A percentile compares a stretch with the other conserved stretches of the same genome.
These are phyloP conservation scores for Starmerella tilneyi DNA, from an alignment of 805 yeast species.

Conservation along the genomic window DNA sequence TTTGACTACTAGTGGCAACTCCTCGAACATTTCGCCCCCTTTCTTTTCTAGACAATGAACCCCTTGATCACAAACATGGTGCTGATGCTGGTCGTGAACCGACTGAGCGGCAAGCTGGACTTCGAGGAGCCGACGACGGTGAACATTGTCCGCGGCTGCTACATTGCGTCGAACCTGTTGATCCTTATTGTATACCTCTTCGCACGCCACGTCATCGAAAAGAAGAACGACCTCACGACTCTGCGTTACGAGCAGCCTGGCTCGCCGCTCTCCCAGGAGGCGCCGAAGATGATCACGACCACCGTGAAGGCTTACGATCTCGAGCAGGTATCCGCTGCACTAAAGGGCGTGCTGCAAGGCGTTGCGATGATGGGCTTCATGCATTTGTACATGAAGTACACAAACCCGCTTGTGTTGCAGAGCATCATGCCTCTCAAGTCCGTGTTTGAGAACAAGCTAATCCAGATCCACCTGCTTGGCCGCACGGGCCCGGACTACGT, in stretches of 20 bases:
- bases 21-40: too few species aligned
- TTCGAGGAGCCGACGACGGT: slow-evolving; percentile 72
- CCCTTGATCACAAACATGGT: slow-evolving; percentile 79
- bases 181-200: slow-evolving; percentile 58
- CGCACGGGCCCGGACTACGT: slow-evolving; percentile 67
- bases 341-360: slow-evolving; percentile 77
- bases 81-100: slow-evolving; percentile 94
- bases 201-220: slow-evolving; percentile 49
- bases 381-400: slow-evolving; percentile 95
- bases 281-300: slow-evolving; percentile 59
- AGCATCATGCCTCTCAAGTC: slow-evolving; percentile 80
- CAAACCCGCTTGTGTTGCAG: slow-evolving; percentile 94
- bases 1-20: background rate
- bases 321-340: slow-evolving; percentile 65
- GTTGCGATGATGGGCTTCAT: slow-evolving; percentile 96
- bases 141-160: slow-evolving; percentile 64
- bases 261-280: slow-evolving; percentile 63
- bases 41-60: slow-evolving; percentile 61
- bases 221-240: slow-evolving; percentile 79
- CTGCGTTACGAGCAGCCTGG: slow-evolving; percentile 84
- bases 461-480: slow-evolving; percentile 80
- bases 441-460: slow-evolving; percentile 81
- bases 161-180: slow-evolving; percentile 52
- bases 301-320: slow-evolving; percentile 94
- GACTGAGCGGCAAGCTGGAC: slow-evolving; percentile 77